Conservation (phyloP, 257 asterid species). For the Solanum habrochaites region DNA sequence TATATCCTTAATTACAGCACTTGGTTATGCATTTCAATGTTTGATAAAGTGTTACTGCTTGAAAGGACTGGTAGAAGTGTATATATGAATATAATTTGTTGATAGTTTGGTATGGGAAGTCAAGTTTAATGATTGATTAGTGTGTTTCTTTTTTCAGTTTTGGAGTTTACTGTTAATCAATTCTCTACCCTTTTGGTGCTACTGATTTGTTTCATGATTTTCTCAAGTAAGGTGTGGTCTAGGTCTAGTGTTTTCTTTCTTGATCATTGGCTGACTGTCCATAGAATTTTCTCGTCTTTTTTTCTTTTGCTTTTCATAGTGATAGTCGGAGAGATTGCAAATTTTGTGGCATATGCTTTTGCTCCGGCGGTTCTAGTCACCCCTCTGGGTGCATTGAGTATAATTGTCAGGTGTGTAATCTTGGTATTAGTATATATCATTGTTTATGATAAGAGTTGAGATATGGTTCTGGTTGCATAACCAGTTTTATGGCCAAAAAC, state of each 20-base stretch:
- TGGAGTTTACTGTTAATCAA: neutral
- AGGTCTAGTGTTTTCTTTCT: neutral
- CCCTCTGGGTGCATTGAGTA: constrained; percentile 88
- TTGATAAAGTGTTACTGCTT: neutral
- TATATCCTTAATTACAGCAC: neutral
- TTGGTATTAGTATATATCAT: neutral
- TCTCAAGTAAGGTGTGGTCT: neutral
- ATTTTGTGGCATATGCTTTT: constrained; percentile 83
- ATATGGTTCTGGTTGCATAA: neutral
- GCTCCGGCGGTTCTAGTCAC: constrained; percentile 94
- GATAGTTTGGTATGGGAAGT: neutral
- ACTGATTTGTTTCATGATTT: neutral
- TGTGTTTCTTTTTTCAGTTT: neutral
- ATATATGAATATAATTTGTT: neutral
- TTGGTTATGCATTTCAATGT: neutral
- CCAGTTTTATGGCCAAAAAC: neutral
- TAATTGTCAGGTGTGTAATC: constrained; percentile 54
- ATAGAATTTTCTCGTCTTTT: neutral
- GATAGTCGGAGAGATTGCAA: constrained; percentile 80
- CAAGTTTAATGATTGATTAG: neutral
- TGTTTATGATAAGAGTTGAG: neutral
- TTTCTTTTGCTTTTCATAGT: constrained; percentile 21
- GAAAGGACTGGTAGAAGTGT: neutral
- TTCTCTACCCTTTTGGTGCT: neutral
- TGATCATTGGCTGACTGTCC: neutral